Base-by-base conservation (phyloP, 2,329 filamentous ascomycete genomes). In the Penicillium sp. region DNA sequence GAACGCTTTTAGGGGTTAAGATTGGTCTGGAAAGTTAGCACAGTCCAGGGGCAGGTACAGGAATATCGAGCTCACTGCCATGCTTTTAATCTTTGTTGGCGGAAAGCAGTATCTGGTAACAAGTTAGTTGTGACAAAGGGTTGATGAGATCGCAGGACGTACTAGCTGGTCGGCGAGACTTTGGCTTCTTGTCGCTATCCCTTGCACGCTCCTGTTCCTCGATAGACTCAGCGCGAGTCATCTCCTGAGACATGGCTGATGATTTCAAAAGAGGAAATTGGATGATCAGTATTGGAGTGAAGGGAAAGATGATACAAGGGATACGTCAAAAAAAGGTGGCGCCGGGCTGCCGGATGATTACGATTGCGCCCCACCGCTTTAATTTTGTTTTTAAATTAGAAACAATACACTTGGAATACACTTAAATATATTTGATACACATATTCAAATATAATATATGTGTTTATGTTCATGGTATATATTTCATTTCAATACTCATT, bases 81-180 rank as follows among this genome's bases (percentile, higher is more conserved):
- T 79, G 94, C 94, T 78, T 97, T 97, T 75, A 99, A 78, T 72
- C 94, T 87, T 77, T 99, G 94, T 74, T 99, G 94, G 67, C 94
- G 85, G 73, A 97, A 99, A 11, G 94, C 94, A 57, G 93, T 97
- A 78, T 97, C 91, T 96, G 69, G 53, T 49, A 35, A 61, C 42
- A 59, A 58, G 50, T 62, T 60, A 53, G 43, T 46, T 35, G 6
- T 25, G 43, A 35, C 25, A 35, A 42, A 40, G 31, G 40, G 40
- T 44, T 44, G 28, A 38, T 40, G 31, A 37, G 38, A 31, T 38
- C 51, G 9, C 17, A 46, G 40, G n/a, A 50, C 83, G 74, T 75
- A 96, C 91, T 97, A 66, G 91, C 90, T 66, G 93, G 93, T 77
- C 91, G 88, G 76, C 89, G 87, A 82, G 85, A 95, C 85, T 96